phyloP scores from a whole-genome alignment of 352 stramenopile genomes.

The Pilasporangium apinafurcum region DNA sequence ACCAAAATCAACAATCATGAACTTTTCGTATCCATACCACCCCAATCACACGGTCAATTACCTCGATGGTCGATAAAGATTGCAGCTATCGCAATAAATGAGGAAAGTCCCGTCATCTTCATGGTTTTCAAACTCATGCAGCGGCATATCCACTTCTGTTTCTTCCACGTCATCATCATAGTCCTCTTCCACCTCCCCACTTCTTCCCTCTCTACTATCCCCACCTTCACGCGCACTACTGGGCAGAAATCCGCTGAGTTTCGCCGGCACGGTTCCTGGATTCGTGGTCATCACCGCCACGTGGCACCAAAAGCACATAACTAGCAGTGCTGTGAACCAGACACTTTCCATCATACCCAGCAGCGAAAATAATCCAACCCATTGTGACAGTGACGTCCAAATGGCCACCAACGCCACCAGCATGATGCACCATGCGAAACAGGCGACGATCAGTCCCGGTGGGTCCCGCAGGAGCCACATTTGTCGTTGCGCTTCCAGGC shows the following conservation, averaged over 20 bases:
- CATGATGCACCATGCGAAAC: constrained; percentile 54
- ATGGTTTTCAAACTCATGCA: constrained; percentile 54
- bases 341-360: constrained; percentile 30
- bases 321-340: constrained; percentile 47
- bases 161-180: constrained; percentile 21
- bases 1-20: neutral
- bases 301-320: constrained; percentile 73
- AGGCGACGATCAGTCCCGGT: constrained; percentile 51
- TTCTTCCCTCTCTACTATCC: neutral
- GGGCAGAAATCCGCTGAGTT: constrained; percentile 15
- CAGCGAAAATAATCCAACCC: constrained; percentile 48
- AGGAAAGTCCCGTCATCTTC: constrained; percentile 74
- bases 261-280: constrained; percentile 56
- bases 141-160: constrained; percentile 53
- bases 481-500: neutral
- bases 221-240: neutral
- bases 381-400: constrained; percentile 42
- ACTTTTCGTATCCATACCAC: neutral
- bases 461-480: constrained; percentile 64
- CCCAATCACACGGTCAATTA: neutral
- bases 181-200: constrained; percentile 10
- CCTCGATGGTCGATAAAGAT: constrained; percentile 69
- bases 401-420: constrained; percentile 28
- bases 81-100: constrained; percentile 78
- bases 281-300: constrained; percentile 70